Evolutionary conservation across 2,329 filamentous ascomycete genomes (phyloP).

Genomic region (Arthrobotrys pseudoclavata): DNA sequence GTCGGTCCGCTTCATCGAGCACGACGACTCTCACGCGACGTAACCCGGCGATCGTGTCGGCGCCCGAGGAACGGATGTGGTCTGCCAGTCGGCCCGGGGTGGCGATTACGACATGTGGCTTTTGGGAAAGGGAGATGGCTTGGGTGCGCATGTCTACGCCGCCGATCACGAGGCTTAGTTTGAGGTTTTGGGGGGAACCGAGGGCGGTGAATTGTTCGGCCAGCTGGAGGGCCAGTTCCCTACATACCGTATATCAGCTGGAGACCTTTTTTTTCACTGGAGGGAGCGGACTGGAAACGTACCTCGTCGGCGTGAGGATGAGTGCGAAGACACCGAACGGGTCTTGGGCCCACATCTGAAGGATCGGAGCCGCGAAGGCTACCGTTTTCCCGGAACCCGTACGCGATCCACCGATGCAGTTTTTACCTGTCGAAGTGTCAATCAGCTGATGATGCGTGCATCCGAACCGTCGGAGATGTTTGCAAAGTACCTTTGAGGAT

Average conservation of each 20-base stretch:
- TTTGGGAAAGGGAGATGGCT: constrained; percentile 82
- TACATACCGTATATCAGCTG: constrained; percentile 62
- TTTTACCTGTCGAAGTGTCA: constrained; percentile 70
- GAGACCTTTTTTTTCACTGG: neutral
- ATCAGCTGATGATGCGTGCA: neutral
- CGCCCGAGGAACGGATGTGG: constrained; percentile 89
- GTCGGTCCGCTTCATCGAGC: constrained; percentile 93
- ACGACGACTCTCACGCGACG: constrained; percentile 86
- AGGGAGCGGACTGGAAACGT: constrained; percentile 61
- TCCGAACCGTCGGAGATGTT: neutral
- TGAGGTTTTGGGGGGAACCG: constrained; percentile 86
- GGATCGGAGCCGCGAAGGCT: constrained; percentile 91
- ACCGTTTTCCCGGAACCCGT: constrained; percentile 98
- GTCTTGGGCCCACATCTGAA: constrained; percentile 93
- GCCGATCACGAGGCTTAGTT: constrained; percentile 89
- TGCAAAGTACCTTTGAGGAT: constrained; percentile 76
- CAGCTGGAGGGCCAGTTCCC: constrained; percentile 94
- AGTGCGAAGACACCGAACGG: constrained; percentile 91
- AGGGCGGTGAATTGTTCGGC: constrained; percentile 97
- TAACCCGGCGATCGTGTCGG: constrained; percentile 88
- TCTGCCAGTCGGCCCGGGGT: constrained; percentile 94
- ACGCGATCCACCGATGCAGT: constrained; percentile 93
- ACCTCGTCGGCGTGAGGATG: constrained; percentile 87
- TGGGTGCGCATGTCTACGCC: constrained; percentile 93
- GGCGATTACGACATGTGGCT: constrained; percentile 92